Conservation (phyloP, 345 rosid species). For the Durio zibethinus region DNA sequence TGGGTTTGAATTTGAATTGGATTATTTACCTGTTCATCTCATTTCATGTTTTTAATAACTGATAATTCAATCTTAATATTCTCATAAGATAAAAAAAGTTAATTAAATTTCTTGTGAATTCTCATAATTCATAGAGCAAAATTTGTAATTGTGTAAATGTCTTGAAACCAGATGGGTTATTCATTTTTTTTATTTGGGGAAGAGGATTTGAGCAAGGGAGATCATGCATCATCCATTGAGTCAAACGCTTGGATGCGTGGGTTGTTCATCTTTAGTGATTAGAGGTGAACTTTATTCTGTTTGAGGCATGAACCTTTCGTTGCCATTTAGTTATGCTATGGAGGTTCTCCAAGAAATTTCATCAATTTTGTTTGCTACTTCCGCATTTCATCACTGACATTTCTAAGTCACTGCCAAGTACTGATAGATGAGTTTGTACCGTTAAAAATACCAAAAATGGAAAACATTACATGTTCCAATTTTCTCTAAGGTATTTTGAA, state of each 20-base stretch:
- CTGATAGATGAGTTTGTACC: neutral
- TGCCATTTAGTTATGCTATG: neutral
- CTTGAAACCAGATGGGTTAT: neutral
- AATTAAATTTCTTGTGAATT: neutral
- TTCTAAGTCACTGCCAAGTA: neutral
- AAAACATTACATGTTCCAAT: neutral
- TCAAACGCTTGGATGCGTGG: neutral
- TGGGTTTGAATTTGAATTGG: slow-evolving; percentile 10
- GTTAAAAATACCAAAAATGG: neutral
- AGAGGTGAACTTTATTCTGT: neutral
- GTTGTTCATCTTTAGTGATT: neutral
- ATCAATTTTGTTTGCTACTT: neutral
- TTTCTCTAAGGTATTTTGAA: neutral
- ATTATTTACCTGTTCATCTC: neutral
- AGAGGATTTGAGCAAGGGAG: neutral
- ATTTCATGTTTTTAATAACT: neutral
- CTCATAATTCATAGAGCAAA: neutral
- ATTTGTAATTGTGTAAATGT: neutral
- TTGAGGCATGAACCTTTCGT: neutral
- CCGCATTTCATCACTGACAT: neutral
- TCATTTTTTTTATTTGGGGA: neutral
- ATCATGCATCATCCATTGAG: neutral
- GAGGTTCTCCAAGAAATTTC: neutral
- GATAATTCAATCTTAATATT: neutral
- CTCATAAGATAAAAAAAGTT: neutral